Evolutionary conservation across 352 stramenopile genomes (phyloP).

Genomic region (Globisporangium solare): DNA sequence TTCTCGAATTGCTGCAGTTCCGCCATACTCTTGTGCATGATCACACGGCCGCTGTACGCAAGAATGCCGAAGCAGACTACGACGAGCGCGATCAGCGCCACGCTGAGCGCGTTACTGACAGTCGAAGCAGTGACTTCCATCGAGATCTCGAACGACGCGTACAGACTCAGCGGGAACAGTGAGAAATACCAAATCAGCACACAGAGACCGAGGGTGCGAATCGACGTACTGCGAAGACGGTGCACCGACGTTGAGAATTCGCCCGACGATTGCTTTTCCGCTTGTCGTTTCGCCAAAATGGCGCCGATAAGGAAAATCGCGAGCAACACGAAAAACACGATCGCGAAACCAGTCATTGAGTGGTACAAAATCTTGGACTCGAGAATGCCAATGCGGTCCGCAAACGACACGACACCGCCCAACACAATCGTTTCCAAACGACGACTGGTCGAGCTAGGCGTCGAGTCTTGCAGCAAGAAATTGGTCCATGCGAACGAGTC

Average conservation of each 20-base stretch:
- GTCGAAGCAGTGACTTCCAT: constrained; percentile 46
- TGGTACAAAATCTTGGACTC: constrained; percentile 42
- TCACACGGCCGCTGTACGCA: constrained; percentile 40
- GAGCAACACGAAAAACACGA: constrained; percentile 31
- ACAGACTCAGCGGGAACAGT: constrained; percentile 56
- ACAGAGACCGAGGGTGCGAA: constrained; percentile 51
- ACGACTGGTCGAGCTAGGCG: constrained; percentile 18
- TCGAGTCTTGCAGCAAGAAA: constrained; percentile 34
- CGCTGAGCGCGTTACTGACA: constrained; percentile 23
- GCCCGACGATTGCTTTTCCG: constrained; percentile 38
- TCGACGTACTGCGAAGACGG: constrained; percentile 49
- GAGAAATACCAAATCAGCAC: constrained; percentile 67
- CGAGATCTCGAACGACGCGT: constrained; percentile 61
- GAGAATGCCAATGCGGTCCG: constrained; percentile 45
- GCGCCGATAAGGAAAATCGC: constrained; percentile 45
- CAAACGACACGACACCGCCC: constrained; percentile 49
- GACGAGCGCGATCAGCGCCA: constrained; percentile 42
- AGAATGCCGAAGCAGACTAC: constrained; percentile 47
- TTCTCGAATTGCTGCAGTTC: constrained; percentile 55
- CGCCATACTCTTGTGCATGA: constrained; percentile 50
- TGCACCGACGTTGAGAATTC: constrained; percentile 38
- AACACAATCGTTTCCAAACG: constrained; percentile 55
- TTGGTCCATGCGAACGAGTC: constrained; percentile 71
- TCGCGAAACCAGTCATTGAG: constrained; percentile 30
- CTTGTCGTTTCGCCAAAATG: constrained; percentile 45